Conservation (phyloP, 2,329 filamentous ascomycete species). For the Myriangium duriaei region DNA sequence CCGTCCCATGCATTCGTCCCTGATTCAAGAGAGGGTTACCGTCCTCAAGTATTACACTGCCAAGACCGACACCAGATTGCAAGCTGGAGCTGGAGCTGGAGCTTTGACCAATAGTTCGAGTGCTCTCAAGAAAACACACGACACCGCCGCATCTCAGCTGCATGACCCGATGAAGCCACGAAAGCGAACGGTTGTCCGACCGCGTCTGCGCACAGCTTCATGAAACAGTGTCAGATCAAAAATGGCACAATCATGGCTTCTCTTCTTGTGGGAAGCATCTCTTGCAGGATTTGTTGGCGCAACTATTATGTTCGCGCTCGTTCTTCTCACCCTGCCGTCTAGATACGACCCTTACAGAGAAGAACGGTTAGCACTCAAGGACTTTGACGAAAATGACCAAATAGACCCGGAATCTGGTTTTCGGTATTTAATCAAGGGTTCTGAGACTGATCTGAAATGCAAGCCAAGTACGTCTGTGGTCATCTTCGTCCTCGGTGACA, state of each 20-base stretch:
- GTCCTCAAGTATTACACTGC: too few species aligned
- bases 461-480: slow-evolving; percentile 47
- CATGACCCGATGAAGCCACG: too few species aligned
- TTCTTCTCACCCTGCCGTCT: slow-evolving; percentile 41
- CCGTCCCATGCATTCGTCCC: too few species aligned
- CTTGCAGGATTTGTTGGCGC: slow-evolving; percentile 29
- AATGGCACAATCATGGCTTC: slow-evolving; percentile 20
- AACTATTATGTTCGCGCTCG: slow-evolving; percentile 36
- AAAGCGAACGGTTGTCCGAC: too few species aligned
- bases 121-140: too few species aligned
- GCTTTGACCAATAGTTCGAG: neutral
- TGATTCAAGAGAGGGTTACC: too few species aligned
- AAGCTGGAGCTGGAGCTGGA: neutral
- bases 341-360: slow-evolving; percentile 34
- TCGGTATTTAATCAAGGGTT: slow-evolving; percentile 17
- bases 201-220: too few species aligned
- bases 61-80: too few species aligned
- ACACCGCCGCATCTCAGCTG: too few species aligned
- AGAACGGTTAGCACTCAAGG: slow-evolving; percentile 15
- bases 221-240: too few species aligned
- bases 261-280: slow-evolving; percentile 22
- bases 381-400: slow-evolving; percentile 19
- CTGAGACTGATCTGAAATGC: slow-evolving; percentile 16
- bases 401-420: slow-evolving; percentile 20
- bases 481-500: slow-evolving; percentile 85